Evolutionary conservation across 2,329 filamentous ascomycete species (phyloP).

Genomic region (Meredithiella fracta): DNA sequence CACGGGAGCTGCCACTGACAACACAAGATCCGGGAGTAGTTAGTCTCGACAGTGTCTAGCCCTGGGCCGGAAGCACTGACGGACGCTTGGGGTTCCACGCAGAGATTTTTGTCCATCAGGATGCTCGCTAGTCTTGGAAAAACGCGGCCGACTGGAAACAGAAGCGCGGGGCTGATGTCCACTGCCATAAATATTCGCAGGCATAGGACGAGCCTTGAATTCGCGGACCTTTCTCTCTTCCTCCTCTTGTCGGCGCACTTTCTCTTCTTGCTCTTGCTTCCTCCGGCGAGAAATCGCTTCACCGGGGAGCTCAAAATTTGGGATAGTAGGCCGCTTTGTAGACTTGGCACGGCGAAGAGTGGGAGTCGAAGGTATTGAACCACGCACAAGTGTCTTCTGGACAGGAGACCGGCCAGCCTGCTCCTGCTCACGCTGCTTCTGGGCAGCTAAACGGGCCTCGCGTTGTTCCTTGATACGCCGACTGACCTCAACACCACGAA

Average conservation of each 20-base stretch:
- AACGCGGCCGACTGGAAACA: constrained; percentile 40
- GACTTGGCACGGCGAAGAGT: constrained; percentile 29
- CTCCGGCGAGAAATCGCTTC: constrained; percentile 42
- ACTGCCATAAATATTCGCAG: constrained; percentile 26
- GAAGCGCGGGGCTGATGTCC: constrained; percentile 28
- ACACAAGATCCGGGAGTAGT: not conserved
- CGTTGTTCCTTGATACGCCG: constrained; percentile 40
- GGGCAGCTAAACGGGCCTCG: constrained; percentile 31
- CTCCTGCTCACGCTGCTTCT: constrained; percentile 7
- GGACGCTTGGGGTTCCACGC: constrained; percentile 15
- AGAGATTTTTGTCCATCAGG: constrained; percentile 14
- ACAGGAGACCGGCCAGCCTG: constrained; percentile 23
- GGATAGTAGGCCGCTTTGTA: constrained; percentile 34
- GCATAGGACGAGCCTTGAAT: constrained; percentile 45
- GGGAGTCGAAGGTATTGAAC: not conserved
- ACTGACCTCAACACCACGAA: constrained; percentile 45
- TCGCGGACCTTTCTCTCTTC: constrained; percentile 43
- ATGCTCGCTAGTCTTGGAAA: constrained; percentile 25
- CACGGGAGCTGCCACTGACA: not conserved
- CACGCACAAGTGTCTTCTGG: constrained; percentile 21
- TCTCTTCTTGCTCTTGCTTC: constrained; percentile 38
- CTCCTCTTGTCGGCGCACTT: constrained; percentile 39
- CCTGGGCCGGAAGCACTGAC: constrained; percentile 15
- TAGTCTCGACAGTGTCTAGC: constrained; percentile 8
- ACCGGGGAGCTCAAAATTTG: constrained; percentile 46